phyloP scores from a whole-genome alignment of 306 rosid genomes.

The Hylodesmum podocarpum region DNA sequence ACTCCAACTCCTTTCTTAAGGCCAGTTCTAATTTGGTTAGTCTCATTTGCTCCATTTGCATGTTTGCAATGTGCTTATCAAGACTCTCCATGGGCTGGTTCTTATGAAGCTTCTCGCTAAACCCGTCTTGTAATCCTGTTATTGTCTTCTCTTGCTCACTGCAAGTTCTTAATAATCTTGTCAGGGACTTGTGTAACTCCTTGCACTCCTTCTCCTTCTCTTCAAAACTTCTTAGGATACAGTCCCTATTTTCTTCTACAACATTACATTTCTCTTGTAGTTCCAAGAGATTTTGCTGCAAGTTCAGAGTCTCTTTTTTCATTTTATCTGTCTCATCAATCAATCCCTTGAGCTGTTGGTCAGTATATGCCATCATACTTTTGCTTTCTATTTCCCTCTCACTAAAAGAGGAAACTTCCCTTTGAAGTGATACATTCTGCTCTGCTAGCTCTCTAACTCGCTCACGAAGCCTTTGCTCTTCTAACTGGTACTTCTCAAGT shows the following conservation, averaged over 20 bases:
- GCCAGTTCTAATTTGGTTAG: conserved; percentile 72
- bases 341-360: conserved; percentile 61
- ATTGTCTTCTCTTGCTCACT: conserved; percentile 91
- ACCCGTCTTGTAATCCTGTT: conserved; percentile 61
- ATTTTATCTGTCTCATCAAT: conserved; percentile 53
- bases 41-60: conserved; percentile 86
- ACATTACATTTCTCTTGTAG: conserved; percentile 61
- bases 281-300: conserved; percentile 56
- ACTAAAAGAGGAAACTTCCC: conserved; percentile 71
- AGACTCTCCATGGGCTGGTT: conserved; percentile 52
- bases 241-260: conserved; percentile 58
- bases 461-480: conserved; percentile 91
- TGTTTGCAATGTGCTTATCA: conserved; percentile 55
- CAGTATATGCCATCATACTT: conserved; percentile 49
- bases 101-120: conserved; percentile 47
- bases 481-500: conserved; percentile 84
- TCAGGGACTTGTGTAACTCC: conserved; percentile 70
- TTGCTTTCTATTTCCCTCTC: conserved; percentile 71
- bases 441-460: conserved; percentile 99
- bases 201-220: conserved; percentile 85
- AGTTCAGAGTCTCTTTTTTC: conserved; percentile 55
- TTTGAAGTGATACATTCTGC: conserved; percentile 92
- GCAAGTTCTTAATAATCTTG: conserved; percentile 79
- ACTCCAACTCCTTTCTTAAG: conserved; percentile 79
- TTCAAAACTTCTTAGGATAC: conserved; percentile 58